phyloP scores from a whole-genome alignment of 805 yeast genomes.

The Starmerella apicola region DNA sequence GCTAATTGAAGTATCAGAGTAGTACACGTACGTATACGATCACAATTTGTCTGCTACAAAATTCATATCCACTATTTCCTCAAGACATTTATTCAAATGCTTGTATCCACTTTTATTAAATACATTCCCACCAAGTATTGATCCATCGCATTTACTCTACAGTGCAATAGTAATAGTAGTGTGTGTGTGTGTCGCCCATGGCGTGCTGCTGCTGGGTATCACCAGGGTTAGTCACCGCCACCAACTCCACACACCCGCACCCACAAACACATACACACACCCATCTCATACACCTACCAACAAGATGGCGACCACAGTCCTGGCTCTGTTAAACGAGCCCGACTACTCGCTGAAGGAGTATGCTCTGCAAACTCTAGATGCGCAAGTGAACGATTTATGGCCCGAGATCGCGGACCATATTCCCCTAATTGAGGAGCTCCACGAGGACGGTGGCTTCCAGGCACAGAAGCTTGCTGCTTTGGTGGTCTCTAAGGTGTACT shows the following conservation, averaged over 20 bases:
- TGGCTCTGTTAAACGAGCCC: conserved; percentile 77
- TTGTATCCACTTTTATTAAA: no score
- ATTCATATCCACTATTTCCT: no score
- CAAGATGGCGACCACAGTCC: conserved; percentile 62
- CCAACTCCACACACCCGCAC: background rate
- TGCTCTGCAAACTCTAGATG: conserved; percentile 72
- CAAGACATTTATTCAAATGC: no score
- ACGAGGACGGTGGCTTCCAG: conserved; percentile 69
- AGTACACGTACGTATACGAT: no score
- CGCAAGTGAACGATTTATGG: conserved; percentile 84
- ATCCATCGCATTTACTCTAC: no score
- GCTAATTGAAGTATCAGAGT: no score
- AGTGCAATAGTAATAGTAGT: no score
- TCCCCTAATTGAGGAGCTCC: conserved; percentile 77
- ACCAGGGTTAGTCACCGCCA: background rate
- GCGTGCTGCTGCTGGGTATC: no score
- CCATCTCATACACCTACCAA: background rate
- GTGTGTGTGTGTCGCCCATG: no score
- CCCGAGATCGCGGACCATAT: conserved; percentile 90
- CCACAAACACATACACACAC: background rate
- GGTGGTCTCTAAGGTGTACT: conserved; percentile 78
- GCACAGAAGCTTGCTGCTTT: conserved; percentile 78
- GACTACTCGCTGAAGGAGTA: conserved; percentile 67
- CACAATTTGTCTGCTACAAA: no score
- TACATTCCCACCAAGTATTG: no score